Evolutionary conservation across 345 rosid species (phyloP), one percentile per base, ranked within the genome.

Genomic region (Litchi chinensis): DNA sequence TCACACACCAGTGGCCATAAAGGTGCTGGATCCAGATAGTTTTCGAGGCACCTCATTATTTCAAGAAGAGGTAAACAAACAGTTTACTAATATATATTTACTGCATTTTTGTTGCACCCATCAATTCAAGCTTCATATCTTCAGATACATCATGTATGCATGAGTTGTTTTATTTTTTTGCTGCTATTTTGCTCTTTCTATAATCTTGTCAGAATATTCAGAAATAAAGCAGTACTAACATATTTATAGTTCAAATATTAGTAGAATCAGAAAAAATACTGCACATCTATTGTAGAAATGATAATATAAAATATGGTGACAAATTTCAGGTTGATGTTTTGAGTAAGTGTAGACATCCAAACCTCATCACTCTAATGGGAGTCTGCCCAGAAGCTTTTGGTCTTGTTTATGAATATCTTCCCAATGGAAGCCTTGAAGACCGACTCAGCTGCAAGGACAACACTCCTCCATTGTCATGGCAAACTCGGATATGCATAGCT

Each of bases 1-100:
- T 60, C 75, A 86, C 64, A 88, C 86, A 2, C 71, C 9, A 13
- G 89, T 88, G 71, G 82, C 86, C 24, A 79, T 88, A 78, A 86
- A 86, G 79, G 70, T 86, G 75, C 80, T 86, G 75, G 59, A 32
- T 37, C 26, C 79, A 50, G 70, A 69, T 48, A 71, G 86, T 59
- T 59, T 69, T 63, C 81, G 77, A 28, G 83, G 48, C 13, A 65
- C 73, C 46, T 39, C 60, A 1, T 43, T 76, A 56, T 88, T 82
- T 70, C 79, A 81, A 56, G 75, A 54, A 26, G 89, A 86, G 86
- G 89, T 82, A 81, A 75, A 78, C n/a, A n/a, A 10, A 41, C 67
- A 32, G 37, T 21, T 37, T 24, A 62, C 43, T 63, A 3, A 19
- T 19, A 43, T 32, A 46, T 65, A 65, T 13, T 24, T 37, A 70